Percentiles rank a stretch among this genome's conserved stretches.
phyloP scores from a whole-genome alignment of 768 basidiomycete species.

The Daedaleopsis nitida region DNA sequence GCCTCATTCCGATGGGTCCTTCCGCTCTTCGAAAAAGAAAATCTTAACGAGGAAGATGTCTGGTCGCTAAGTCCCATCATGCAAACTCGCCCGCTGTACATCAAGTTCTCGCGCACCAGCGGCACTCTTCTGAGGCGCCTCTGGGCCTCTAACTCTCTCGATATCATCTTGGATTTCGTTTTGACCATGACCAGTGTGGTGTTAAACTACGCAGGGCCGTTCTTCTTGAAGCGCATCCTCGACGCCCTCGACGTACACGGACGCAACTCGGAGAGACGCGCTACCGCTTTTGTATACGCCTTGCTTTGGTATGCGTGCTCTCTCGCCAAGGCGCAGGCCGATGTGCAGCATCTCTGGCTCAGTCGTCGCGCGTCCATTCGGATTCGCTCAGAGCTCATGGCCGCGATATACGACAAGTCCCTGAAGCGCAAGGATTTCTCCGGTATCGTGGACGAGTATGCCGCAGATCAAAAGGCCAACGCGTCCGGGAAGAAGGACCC shows the following conservation, averaged over 20 bases:
- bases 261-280: slow-evolving; percentile 44
- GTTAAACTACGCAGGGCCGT: slow-evolving; percentile 81
- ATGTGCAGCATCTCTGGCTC: slow-evolving; percentile 79
- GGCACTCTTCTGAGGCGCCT: slow-evolving; percentile 46
- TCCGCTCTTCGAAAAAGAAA: slow-evolving; percentile 58
- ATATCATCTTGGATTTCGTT: slow-evolving; percentile 59
- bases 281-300: slow-evolving; percentile 77
- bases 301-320: slow-evolving; percentile 69
- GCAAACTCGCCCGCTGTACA: slow-evolving; percentile 67
- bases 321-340: slow-evolving; percentile 61
- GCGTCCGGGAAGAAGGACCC: slow-evolving; percentile 29
- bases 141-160: slow-evolving; percentile 48
- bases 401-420: slow-evolving; percentile 86
- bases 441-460: slow-evolving; percentile 63
- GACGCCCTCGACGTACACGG: slow-evolving; percentile 47
- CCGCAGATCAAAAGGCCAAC: slow-evolving; percentile 37
- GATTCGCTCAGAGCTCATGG: slow-evolving; percentile 80
- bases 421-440: slow-evolving; percentile 83
- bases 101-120: slow-evolving; percentile 40
- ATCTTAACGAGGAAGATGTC: slow-evolving; percentile 68
- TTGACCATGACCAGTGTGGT: slow-evolving; percentile 70
- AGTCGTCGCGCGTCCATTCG: slow-evolving; percentile 75
- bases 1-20: slow-evolving; percentile 71
- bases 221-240: slow-evolving; percentile 80
- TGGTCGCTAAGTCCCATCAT: slow-evolving; percentile 71